Conservation (phyloP, 345 rosid species). For the Euphorbia peplus region DNA sequence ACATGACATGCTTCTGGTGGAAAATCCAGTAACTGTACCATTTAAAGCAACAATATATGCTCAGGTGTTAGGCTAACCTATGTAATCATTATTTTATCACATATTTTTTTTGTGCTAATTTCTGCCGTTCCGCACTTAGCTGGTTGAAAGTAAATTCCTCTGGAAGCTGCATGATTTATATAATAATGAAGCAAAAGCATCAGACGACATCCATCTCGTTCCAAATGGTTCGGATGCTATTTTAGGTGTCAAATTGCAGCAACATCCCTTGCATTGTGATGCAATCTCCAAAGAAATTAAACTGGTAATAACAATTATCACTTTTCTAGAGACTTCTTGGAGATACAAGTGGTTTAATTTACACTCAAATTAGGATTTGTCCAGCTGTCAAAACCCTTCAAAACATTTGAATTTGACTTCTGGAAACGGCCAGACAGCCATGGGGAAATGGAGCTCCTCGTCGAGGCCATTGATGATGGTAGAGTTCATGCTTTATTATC, state of each 20-base stretch:
- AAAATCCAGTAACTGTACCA: conserved; percentile 76
- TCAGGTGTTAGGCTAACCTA: conserved; percentile 48
- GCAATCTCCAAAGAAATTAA: conserved; percentile 63
- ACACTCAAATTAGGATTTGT: conserved; percentile 45
- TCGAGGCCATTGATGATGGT: conserved; percentile 59
- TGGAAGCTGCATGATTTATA: conserved; percentile 64
- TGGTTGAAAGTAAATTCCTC: conserved; percentile 70
- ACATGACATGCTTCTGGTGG: conserved; percentile 70
- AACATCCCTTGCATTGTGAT: conserved; percentile 80
- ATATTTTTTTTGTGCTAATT: conserved; percentile 13
- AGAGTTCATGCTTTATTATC: conserved; percentile 75
- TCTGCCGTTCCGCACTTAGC: conserved; percentile 32
- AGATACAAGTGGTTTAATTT: conserved; percentile 27
- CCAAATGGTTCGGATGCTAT: conserved; percentile 56
- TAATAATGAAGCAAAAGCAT: conserved; percentile 46
- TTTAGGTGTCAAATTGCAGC: conserved; percentile 52
- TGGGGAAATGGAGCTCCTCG: conserved; percentile 47
- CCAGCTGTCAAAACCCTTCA: conserved; percentile 92
- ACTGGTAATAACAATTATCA: conserved; percentile 44
- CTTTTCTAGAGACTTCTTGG: conserved; percentile 13
- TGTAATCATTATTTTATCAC: background rate
- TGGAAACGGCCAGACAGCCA: conserved; percentile 82
- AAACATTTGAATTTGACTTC: conserved; percentile 86
- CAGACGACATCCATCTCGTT: conserved; percentile 59
- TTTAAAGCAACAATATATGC: conserved; percentile 74